A percentile compares a stretch with the other conserved stretches of the same genome.
phyloP scores from a whole-genome alignment of 108 stramenopile genomes.

The Skeletonema costatum region DNA sequence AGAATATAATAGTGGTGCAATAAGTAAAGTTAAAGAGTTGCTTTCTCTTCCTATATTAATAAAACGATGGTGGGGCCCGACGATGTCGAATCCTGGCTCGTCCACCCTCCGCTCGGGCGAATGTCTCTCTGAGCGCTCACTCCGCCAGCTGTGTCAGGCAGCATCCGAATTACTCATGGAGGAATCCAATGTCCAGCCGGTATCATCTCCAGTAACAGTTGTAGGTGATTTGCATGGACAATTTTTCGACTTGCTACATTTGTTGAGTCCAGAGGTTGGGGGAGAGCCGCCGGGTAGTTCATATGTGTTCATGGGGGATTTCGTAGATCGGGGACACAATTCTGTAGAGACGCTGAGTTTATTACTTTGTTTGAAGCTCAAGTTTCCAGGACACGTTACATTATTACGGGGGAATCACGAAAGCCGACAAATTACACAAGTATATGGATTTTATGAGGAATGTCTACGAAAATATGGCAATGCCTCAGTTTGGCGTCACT shows the following conservation, averaged over 20 bases:
- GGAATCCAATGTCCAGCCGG: conserved; percentile 89
- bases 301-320: conserved; percentile 94
- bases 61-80: conserved; percentile 27
- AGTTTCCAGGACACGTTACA: conserved; percentile 88
- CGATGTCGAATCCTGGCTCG: conserved; percentile 84
- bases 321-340: conserved; percentile 93
- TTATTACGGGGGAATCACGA: conserved; percentile 95
- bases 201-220: conserved; percentile 82
- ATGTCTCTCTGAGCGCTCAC: conserved; percentile 68
- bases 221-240: conserved; percentile 97
- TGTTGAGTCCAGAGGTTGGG: conserved; percentile 78
- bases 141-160: conserved; percentile 54
- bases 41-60: not conserved
- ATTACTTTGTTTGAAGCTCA: conserved; percentile 87
- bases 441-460: conserved; percentile 95
- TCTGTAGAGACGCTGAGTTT: conserved; percentile 93
- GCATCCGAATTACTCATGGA: conserved; percentile 67
- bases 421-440: conserved; percentile 92
- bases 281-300: conserved; percentile 85
- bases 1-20: too few species aligned
- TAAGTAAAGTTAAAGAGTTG: too few species aligned
- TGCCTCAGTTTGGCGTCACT: conserved; percentile 84
- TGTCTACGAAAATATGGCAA: conserved; percentile 79
- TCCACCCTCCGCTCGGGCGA: conserved; percentile 79
- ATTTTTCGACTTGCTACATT: conserved; percentile 91